A percentile compares a stretch with the other conserved stretches of the same genome.
Conservation (phyloP, 306 rosid species). For the Rubus idaeus region DNA sequence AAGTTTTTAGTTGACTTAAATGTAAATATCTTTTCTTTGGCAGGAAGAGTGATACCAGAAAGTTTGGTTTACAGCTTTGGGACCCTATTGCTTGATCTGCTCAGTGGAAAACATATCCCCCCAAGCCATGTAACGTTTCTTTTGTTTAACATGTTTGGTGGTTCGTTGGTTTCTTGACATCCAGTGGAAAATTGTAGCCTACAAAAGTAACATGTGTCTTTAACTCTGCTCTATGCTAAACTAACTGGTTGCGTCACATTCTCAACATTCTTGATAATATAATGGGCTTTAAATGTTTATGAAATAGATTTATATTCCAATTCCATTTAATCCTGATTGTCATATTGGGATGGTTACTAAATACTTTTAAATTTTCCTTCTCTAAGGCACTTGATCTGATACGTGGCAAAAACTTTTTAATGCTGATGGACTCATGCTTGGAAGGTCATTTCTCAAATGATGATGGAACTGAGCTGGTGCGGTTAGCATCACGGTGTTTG, state of each 20-base stretch:
- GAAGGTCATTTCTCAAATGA: constrained; percentile 88
- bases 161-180: constrained; percentile 19
- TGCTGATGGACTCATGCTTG: constrained; percentile 88
- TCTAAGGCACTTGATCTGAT: constrained; percentile 90
- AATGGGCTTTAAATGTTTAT: background rate
- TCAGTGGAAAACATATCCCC: constrained; percentile 95
- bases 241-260: constrained; percentile 9
- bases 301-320: background rate
- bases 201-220: constrained; percentile 4
- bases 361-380: constrained; percentile 17
- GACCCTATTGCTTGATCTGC: constrained; percentile 84
- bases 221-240: background rate
- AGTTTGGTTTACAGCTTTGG: constrained; percentile 93
- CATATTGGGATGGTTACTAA: constrained; percentile 11
- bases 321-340: background rate
- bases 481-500: constrained; percentile 85
- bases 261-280: background rate
- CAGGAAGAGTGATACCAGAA: constrained; percentile 86
- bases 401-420: constrained; percentile 65
- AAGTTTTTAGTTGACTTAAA: constrained; percentile 12
- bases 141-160: constrained; percentile 21
- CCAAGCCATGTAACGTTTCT: constrained; percentile 70
- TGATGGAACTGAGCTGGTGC: constrained; percentile 82
- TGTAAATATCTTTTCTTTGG: constrained; percentile 25
- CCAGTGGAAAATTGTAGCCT: constrained; percentile 1